Percentiles rank a stretch among this genome's conserved stretches.
Conservation (phyloP, 75 land plant genomes). For the Isoetes taiwanensis region DNA sequence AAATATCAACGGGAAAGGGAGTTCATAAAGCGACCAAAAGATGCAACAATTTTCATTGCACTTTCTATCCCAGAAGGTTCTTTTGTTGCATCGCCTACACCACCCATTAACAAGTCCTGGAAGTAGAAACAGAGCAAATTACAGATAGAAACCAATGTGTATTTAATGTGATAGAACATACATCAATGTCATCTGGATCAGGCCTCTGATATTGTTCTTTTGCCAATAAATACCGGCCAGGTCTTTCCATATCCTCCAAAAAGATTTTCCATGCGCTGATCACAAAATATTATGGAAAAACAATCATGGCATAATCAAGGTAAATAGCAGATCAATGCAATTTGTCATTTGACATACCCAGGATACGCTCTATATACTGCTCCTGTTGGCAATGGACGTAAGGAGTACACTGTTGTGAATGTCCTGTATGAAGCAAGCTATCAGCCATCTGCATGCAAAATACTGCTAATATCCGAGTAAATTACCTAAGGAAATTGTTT, state of each 20-base stretch:
- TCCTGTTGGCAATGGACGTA: slow-evolving; percentile 64
- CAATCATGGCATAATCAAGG: neutral
- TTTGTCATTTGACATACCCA: slow-evolving; percentile 37
- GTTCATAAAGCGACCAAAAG: slow-evolving; percentile 62
- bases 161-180: slow-evolving; percentile 13
- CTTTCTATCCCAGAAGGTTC: slow-evolving; percentile 37
- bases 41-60: slow-evolving; percentile 47
- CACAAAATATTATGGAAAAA: neutral
- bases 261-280: slow-evolving; percentile 81
- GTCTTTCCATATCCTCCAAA: slow-evolving; percentile 74
- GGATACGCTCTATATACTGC: slow-evolving; percentile 88
- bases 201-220: slow-evolving; percentile 63
- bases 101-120: slow-evolving; percentile 54
- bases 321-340: neutral
- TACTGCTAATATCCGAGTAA: too few species aligned
- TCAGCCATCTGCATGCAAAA: neutral
- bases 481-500: slow-evolving; percentile 57
- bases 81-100: slow-evolving; percentile 29
- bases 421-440: slow-evolving; percentile 38
- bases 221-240: slow-evolving; percentile 57
- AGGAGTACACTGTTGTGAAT: slow-evolving; percentile 73
- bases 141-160: neutral
- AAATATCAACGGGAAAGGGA: slow-evolving; percentile 39
- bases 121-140: neutral
- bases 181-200: slow-evolving; percentile 72